Percentiles rank a stretch among this genome's conserved stretches.
Evolutionary conservation across 202 grass and related monocot genomes (phyloP).

Genomic region (Cymbopogon flexuosus): DNA sequence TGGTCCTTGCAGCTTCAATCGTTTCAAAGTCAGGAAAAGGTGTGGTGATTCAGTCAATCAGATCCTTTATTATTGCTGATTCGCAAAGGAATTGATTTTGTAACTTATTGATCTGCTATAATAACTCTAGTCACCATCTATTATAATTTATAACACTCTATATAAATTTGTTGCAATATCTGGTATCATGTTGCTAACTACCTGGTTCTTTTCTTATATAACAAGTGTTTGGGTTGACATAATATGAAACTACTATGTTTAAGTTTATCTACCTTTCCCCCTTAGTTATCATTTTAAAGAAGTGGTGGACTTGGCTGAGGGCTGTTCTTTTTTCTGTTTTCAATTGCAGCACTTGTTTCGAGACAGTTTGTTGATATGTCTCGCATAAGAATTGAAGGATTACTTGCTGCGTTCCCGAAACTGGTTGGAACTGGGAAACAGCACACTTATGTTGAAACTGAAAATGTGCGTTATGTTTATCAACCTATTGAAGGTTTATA

Average conservation of each 20-base stretch:
- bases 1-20: slow-evolving; percentile 76
- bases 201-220: neutral
- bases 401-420: slow-evolving; percentile 86
- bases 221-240: neutral
- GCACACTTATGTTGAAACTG: slow-evolving; percentile 80
- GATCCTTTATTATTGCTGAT: neutral
- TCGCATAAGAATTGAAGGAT: slow-evolving; percentile 76
- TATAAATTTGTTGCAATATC: neutral
- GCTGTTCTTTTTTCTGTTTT: neutral
- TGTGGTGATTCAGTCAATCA: slow-evolving; percentile 20
- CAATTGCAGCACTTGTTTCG: slow-evolving; percentile 66
- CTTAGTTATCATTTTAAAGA: neutral
- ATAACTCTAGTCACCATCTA: neutral
- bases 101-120: neutral
- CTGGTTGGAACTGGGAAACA: slow-evolving; percentile 75
- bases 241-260: neutral
- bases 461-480: slow-evolving; percentile 81
- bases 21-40: slow-evolving; percentile 78
- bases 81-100: neutral
- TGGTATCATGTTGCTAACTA: neutral
- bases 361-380: slow-evolving; percentile 77
- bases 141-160: neutral
- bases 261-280: neutral
- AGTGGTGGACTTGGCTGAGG: neutral
- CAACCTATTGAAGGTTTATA: slow-evolving; percentile 70